Conservation (phyloP, 441 rosid species). For the Metrosideros polymorpha region DNA sequence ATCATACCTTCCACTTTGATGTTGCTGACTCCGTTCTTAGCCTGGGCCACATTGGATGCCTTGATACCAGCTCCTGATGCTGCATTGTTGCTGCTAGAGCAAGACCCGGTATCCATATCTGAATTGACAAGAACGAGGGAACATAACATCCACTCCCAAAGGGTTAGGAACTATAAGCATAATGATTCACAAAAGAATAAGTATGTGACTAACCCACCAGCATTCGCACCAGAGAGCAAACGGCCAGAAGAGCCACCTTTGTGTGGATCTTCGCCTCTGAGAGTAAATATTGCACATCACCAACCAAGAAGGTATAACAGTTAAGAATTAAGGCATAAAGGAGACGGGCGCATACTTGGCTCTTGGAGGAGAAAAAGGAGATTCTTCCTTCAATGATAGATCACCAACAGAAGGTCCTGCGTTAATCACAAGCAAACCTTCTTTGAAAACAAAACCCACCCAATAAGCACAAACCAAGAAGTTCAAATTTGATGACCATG, state of each 20-base stretch:
- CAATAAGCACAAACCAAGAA: neutral
- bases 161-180: neutral
- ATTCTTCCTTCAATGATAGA: conserved; percentile 41
- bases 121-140: conserved; percentile 8
- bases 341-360: conserved; percentile 38
- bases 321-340: conserved; percentile 3
- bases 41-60: conserved; percentile 27
- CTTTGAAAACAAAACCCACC: neutral
- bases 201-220: conserved; percentile 17
- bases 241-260: conserved; percentile 50
- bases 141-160: neutral
- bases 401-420: conserved; percentile 44
- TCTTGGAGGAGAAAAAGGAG: conserved; percentile 41
- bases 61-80: conserved; percentile 27
- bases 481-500: neutral
- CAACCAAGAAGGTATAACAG: conserved; percentile 6
- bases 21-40: conserved; percentile 26
- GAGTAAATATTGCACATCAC: neutral
- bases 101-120: conserved; percentile 31
- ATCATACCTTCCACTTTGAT: conserved; percentile 41
- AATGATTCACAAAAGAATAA: neutral
- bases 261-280: conserved; percentile 69
- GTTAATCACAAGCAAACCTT: neutral
- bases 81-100: conserved; percentile 13
- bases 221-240: conserved; percentile 23